Evolutionary conservation across 23 red algal genomes (phyloP), one percentile per base, ranked within the genome.

Genomic region (Pyropia yezoensis): DNA sequence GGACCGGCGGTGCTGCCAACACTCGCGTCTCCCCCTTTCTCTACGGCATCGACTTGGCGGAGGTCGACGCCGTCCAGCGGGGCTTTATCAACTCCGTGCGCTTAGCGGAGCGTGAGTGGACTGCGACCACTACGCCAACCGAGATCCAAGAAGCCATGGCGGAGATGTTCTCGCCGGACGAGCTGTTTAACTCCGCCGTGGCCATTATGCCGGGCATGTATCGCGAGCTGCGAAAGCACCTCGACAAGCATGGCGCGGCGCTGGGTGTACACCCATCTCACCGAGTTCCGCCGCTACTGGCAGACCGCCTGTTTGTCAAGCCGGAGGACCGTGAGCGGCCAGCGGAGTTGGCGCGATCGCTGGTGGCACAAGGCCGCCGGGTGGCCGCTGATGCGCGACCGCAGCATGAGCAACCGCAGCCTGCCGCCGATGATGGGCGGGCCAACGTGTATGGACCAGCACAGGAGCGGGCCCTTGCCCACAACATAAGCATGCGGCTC

Each of bases 401-500:
- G 15, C 18, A 57, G 14, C 15, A 70, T 51, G 14, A 18, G 14
- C 49, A n/a, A 51, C 22, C 49, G 34, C 22, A 18, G n/a, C 15
- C 51, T 15, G 14, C 16, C 14, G 21, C 0, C n/a, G 61, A 54
- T 51, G 16, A 14, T 15, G 32, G 61, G 14, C 16, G 61, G 14
- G 19, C 61, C 16, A 15, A 64, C 66, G 17, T 15, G 18, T 51
- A 51, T n/a, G 14, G 66, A 14, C 21, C 51, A 0, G 39, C 14
- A 19, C 29, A 26, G 18, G 18, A 21, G 58, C 0, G 14, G 0
- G 0, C n/a, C n/a, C 14, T 74, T 12, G 69, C 69, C 0, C 69
- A 74, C 16, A 74, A 74, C 55, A 55, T 74, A 25, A 55, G 53
- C 13, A 74, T 74, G 0, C 49, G 1, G 17, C 22, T 74, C 55